Evolutionary conservation across 352 stramenopile species (phyloP), one percentile per base, ranked within the genome.

Genomic region (Hyaloperonospora arabidopsidis): DNA sequence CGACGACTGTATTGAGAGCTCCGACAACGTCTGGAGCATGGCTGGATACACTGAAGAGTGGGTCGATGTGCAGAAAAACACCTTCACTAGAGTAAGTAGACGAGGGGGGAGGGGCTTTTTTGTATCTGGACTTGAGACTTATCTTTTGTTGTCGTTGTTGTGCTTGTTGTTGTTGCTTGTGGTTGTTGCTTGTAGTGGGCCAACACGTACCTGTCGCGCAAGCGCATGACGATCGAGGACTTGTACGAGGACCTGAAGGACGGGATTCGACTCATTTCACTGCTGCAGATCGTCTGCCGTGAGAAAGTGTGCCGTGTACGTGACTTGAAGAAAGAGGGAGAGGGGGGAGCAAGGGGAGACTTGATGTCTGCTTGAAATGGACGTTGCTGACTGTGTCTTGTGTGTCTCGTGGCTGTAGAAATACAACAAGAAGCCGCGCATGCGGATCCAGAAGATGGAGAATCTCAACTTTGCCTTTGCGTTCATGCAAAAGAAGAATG

Each of bases 391-490:
- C 21, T 13, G 13, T 18, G 34, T 35, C 10, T 38, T 12, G 5
- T 23, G 19, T 23, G 5, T 38, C 15, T 14, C 25, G 18, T 50
- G 1, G 15, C 5, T 39, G 17, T 54, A 93, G 76, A 95, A 93
- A 80, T 93, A 89, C 71, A 96, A 95, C 79, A 91, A 89, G 68
- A 91, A 95, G 54, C 85, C 84, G 54, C 86, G 87, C 58, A 95
- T 96, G 79, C 82, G 87, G 46, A 96, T 96, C 67, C 87, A 96
- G 58, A 96, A 95, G 72, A 89, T 96, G 68, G 87, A 96, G 66
- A 96, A 95, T 60, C 65, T 93, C 15, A 95, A 95, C 72, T 86
- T 96, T 52, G 77, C 86, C 45, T 93, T 96, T 59, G 79, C 86
- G 32, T 95, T 91, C 51, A 72, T 95, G 68, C 79, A 91, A 49